phyloP scores from a whole-genome alignment of 768 basidiomycete species.

The Hortiboletus campestris region DNA sequence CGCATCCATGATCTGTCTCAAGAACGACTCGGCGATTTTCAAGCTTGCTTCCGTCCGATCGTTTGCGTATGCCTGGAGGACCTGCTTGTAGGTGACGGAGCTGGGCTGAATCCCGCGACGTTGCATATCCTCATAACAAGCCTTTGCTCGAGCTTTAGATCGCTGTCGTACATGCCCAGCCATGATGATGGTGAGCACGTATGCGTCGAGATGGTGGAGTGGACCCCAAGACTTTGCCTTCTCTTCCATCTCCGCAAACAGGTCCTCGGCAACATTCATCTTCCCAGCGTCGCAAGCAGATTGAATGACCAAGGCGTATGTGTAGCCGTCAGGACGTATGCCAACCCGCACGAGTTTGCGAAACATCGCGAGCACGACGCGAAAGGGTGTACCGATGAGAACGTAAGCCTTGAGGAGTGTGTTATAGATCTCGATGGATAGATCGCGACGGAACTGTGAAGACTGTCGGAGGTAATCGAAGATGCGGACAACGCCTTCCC shows the following conservation, averaged over 20 bases:
- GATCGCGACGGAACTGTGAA: constrained; percentile 34
- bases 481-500: constrained; percentile 67
- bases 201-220: constrained; percentile 47
- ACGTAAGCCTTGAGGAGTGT: constrained; percentile 83
- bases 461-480: constrained; percentile 59
- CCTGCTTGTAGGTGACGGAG: constrained; percentile 63
- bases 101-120: constrained; percentile 62
- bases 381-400: constrained; percentile 74
- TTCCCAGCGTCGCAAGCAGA: constrained; percentile 73
- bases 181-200: constrained; percentile 74
- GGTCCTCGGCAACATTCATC: constrained; percentile 60
- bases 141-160: constrained; percentile 53
- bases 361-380: constrained; percentile 61
- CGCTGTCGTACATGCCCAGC: constrained; percentile 62
- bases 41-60: constrained; percentile 50
- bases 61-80: constrained; percentile 61
- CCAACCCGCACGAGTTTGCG: constrained; percentile 47
- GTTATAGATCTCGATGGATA: constrained; percentile 67
- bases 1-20: constrained; percentile 46
- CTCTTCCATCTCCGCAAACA: constrained; percentile 68
- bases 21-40: constrained; percentile 62
- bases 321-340: constrained; percentile 56
- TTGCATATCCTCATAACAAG: constrained; percentile 70
- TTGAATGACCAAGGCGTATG: constrained; percentile 75
- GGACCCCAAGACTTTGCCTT: constrained; percentile 35